Conservation (phyloP, 2,329 filamentous ascomycete genomes). For the Rhynchosporium agropyri region DNA sequence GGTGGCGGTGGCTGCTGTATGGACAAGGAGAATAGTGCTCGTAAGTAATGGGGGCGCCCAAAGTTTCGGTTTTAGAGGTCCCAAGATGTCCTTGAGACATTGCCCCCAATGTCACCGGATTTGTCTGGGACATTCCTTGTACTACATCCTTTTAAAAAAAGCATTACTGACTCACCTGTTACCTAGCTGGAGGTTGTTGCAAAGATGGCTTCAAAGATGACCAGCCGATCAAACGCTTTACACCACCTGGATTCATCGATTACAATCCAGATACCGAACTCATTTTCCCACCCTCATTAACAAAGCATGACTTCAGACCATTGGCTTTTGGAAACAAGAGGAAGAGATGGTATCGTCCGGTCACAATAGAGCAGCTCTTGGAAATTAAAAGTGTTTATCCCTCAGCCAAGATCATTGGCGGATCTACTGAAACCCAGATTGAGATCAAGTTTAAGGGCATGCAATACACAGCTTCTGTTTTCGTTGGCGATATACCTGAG, state of each 20-base stretch:
- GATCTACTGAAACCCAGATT: conserved; percentile 96
- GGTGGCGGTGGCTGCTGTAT: conserved; percentile 69
- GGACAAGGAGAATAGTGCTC: conserved; percentile 55
- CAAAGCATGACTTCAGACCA: conserved; percentile 79
- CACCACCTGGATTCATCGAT: conserved; percentile 87
- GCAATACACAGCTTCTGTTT: conserved; percentile 87
- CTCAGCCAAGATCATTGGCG: conserved; percentile 89
- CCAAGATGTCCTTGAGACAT: no score
- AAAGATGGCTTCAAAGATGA: conserved; percentile 58
- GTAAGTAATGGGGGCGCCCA: no score
- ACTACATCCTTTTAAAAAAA: no score
- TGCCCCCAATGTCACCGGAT: no score
- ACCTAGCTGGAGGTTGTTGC: conserved; percentile 61
- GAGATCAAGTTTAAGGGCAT: conserved; percentile 98
- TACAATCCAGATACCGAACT: conserved; percentile 93
- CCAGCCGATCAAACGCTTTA: conserved; percentile 68
- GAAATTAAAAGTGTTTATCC: conserved; percentile 89
- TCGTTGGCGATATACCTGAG: conserved; percentile 90
- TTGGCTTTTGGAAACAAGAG: conserved; percentile 91
- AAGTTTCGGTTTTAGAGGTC: no score
- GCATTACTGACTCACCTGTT: no score
- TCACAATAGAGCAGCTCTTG: conserved; percentile 82
- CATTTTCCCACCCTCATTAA: conserved; percentile 87
- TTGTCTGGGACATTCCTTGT: no score
- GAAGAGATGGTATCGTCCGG: conserved; percentile 91